Evolutionary conservation across 2,329 filamentous ascomycete species (phyloP).

Genomic region (Claviceps monticola): DNA sequence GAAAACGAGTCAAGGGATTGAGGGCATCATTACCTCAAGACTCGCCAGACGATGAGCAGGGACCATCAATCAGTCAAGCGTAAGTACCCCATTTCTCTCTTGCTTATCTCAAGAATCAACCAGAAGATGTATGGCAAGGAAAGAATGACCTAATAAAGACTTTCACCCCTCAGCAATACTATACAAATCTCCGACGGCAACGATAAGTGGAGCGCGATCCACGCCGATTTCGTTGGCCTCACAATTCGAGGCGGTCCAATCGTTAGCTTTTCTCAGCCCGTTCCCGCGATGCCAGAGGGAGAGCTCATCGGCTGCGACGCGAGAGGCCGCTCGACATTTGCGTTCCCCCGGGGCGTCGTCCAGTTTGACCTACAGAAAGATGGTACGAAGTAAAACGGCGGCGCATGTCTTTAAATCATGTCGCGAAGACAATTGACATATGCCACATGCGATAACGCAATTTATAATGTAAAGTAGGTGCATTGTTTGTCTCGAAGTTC

Average conservation of each 20-base stretch:
- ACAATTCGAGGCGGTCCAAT: slow-evolving; percentile 32
- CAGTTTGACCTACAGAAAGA: slow-evolving; percentile 16
- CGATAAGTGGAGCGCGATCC: slow-evolving; percentile 18
- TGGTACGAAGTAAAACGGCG: too few relatives aligned
- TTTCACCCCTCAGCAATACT: slow-evolving; percentile 17
- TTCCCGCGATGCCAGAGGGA: slow-evolving; percentile 17
- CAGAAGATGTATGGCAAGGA: too few relatives aligned
- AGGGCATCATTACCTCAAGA: slow-evolving; percentile 12
- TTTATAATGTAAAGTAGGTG: too few relatives aligned
- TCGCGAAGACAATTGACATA: too few relatives aligned
- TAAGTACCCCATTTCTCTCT: slow-evolving; percentile 13
- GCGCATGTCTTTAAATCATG: too few relatives aligned
- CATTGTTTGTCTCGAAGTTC: too few relatives aligned
- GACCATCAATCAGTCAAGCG: slow-evolving; percentile 30
- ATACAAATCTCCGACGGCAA: slow-evolving; percentile 21
- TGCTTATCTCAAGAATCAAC: neutral
- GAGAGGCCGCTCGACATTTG: slow-evolving; percentile 23
- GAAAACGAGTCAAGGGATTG: slow-evolving; percentile 22
- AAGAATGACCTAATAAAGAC: neutral
- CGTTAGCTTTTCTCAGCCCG: slow-evolving; percentile 26
- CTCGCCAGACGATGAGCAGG: slow-evolving; percentile 11
- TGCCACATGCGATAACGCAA: too few relatives aligned
- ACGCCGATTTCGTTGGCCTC: slow-evolving; percentile 28
- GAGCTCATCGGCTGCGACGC: slow-evolving; percentile 23
- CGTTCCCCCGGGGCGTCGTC: slow-evolving; percentile 22